phyloP scores from a whole-genome alignment of 805 yeast species.

The Saturnispora gosingensis region DNA sequence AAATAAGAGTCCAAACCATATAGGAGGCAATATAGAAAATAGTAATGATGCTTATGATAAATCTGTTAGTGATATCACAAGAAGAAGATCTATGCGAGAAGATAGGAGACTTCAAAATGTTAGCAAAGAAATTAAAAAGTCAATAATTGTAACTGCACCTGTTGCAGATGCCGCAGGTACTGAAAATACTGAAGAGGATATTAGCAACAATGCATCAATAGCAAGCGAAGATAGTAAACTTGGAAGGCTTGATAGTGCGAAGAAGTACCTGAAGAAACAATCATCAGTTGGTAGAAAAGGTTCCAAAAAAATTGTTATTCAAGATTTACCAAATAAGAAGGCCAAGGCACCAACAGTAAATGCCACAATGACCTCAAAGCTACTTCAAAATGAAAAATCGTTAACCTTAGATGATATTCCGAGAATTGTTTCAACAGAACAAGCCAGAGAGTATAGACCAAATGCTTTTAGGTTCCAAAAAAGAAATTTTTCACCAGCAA shows the following conservation, averaged over 20 bases:
- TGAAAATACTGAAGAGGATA: slow-evolving; percentile 5
- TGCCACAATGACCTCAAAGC: slow-evolving; percentile 45
- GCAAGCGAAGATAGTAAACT: slow-evolving; percentile 4
- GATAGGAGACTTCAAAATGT: slow-evolving; percentile 45
- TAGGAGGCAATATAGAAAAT: background rate
- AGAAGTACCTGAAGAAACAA: slow-evolving; percentile 4
- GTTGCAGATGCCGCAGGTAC: slow-evolving; percentile 32
- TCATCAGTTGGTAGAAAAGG: slow-evolving; percentile 20
- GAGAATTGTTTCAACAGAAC: slow-evolving; percentile 93
- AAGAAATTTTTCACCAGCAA: slow-evolving; percentile 24
- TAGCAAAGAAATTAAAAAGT: slow-evolving; percentile 50
- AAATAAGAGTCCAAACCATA: background rate
- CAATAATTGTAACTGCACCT: slow-evolving; percentile 58
- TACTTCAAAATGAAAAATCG: slow-evolving; percentile 71
- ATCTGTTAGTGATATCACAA: slow-evolving; percentile 67
- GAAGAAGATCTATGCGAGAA: slow-evolving; percentile 66
- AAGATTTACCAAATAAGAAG: slow-evolving; percentile 19
- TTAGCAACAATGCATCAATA: background rate
- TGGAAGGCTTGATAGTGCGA: slow-evolving; percentile 4
- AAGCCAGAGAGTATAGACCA: slow-evolving; percentile 87
- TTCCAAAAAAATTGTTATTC: slow-evolving; percentile 23
- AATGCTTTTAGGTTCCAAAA: slow-evolving; percentile 83
- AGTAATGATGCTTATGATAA: slow-evolving; percentile 45
- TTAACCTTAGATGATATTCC: slow-evolving; percentile 94
- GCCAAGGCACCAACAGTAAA: slow-evolving; percentile 22